Evolutionary conservation across 2,329 filamentous ascomycete genomes (phyloP).

Genomic region (Botryotinia calthae): DNA sequence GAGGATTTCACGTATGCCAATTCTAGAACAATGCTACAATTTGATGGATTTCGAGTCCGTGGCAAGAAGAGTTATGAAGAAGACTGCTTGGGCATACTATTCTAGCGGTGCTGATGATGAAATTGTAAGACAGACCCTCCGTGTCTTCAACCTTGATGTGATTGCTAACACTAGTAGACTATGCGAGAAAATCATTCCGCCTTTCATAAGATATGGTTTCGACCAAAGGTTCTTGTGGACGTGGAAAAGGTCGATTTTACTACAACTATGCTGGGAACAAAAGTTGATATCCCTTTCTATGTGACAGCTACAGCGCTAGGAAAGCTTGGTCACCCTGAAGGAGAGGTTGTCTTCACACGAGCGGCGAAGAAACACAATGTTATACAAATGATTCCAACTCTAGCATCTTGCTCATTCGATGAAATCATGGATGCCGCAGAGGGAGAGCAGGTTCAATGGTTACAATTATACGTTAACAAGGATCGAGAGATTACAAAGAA

Average conservation of each 20-base stretch:
- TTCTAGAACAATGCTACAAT: slow-evolving; percentile 86
- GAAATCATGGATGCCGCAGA: slow-evolving; percentile 86
- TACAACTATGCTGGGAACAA: slow-evolving; percentile 91
- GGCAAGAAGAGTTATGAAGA: slow-evolving; percentile 89
- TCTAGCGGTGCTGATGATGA: slow-evolving; percentile 89
- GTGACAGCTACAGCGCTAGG: slow-evolving; percentile 94
- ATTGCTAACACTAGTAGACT: slow-evolving; percentile 55
- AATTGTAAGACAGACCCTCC: slow-evolving; percentile 58
- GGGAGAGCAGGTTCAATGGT: slow-evolving; percentile 86
- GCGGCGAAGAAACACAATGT: slow-evolving; percentile 84
- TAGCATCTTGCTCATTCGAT: slow-evolving; percentile 96
- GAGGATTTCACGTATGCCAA: slow-evolving; percentile 71
- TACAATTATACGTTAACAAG: slow-evolving; percentile 95
- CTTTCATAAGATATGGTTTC: slow-evolving; percentile 97
- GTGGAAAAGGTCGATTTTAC: slow-evolving; percentile 83
- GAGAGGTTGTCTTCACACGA: slow-evolving; percentile 85
- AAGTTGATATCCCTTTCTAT: slow-evolving; percentile 85
- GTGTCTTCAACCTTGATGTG: not conserved
- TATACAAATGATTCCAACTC: slow-evolving; percentile 96
- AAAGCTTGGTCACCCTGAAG: slow-evolving; percentile 90
- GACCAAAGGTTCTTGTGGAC: slow-evolving; percentile 82
- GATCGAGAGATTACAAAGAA: slow-evolving; percentile 84
- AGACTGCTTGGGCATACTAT: slow-evolving; percentile 96
- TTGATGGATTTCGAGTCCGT: slow-evolving; percentile 95
- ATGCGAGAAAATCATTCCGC: slow-evolving; percentile 93